Base-by-base conservation (phyloP, 371 early-diverging fungal species). In the Circinella umbellata region DNA sequence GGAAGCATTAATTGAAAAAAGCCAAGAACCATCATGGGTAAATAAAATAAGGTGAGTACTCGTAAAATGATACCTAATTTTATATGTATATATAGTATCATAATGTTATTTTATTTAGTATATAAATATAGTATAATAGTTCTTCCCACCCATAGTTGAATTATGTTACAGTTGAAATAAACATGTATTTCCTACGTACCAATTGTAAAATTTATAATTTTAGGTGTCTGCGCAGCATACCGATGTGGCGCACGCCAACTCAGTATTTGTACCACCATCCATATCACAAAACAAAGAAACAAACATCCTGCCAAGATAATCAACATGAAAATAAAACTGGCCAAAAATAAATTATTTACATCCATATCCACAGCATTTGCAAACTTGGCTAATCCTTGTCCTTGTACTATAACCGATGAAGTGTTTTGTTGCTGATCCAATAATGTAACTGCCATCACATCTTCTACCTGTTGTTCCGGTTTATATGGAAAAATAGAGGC, bases 1-100 rank as follows among this genome's bases (percentile, higher is more conserved):
- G 76, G 74, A 7, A 83, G 71, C 84, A 83, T 83, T 11, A 83
- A 47, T 42, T 83, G 84, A 60, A 77, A 83, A 38, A 81, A 81
- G 14, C 76, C 69, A 4, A 73, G 15, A 0, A 73, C 77, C 38
- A 78, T 67, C n/a, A 81, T 63, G 0, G 84, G 84, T 14, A 83
- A 67, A 67, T 81, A 83, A 10, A 75, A 69, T 7, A 83, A 39
- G 6, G 72, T 76, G 4, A 83, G 46, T 10, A 75, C 61, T 6
- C 81, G 76, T 3, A 83, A 42, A 8, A 76, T 48, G 13, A 77
- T 73, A 27, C 84, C 84, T 83, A 66, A 13, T 53, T 13, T n/a
- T 15, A 5, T 13, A 55, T 17, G 36, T 27, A 27, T 27, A 27
- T 27, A 27, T 27, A 27, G 27, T 27, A 27, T 27, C 1, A 27